Evolutionary conservation across 2,329 filamentous ascomycete genomes (phyloP).

Genomic region (Fusarium sp.): DNA sequence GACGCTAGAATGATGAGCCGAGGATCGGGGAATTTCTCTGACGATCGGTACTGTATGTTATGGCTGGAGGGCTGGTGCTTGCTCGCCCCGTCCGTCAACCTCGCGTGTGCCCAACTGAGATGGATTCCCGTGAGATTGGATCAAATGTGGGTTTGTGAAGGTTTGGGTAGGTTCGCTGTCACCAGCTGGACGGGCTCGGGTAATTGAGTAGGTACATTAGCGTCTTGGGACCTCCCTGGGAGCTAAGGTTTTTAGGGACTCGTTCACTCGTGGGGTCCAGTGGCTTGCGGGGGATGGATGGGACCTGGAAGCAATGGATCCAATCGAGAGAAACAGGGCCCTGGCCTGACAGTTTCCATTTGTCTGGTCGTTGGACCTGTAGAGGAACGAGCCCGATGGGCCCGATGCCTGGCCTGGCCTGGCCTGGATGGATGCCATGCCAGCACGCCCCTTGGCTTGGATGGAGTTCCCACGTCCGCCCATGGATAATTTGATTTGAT

Average conservation of each 20-base stretch:
- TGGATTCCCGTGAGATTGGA: slow-evolving; percentile 6
- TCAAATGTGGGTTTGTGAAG: slow-evolving; percentile 2
- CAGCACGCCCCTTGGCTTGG: background rate
- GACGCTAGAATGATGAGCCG: slow-evolving; percentile 21
- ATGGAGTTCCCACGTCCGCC: background rate
- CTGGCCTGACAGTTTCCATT: background rate
- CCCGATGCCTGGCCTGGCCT: background rate
- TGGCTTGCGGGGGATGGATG: slow-evolving; percentile 31
- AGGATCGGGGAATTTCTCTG: slow-evolving; percentile 3
- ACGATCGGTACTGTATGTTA: slow-evolving; percentile 18
- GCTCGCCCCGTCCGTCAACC: background rate
- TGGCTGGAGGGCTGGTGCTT: background rate
- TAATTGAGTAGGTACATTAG: slow-evolving; percentile 44
- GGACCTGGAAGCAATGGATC: slow-evolving; percentile 9
- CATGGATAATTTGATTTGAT: background rate
- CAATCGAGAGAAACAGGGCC: background rate
- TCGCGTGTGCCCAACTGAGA: slow-evolving; percentile 3
- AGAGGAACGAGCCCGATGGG: background rate
- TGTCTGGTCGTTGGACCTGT: background rate
- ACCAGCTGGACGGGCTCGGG: slow-evolving; percentile 26
- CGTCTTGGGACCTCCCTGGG: slow-evolving; percentile 27
- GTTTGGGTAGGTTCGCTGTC: slow-evolving; percentile 20
- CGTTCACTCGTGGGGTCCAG: slow-evolving; percentile 25
- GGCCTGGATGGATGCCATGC: too few relatives aligned
- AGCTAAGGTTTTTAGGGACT: slow-evolving; percentile 14